These are phyloP conservation scores for Lactuca sativa DNA, from an alignment of 129 eudicot genomes.

Conservation along the genomic window DNA sequence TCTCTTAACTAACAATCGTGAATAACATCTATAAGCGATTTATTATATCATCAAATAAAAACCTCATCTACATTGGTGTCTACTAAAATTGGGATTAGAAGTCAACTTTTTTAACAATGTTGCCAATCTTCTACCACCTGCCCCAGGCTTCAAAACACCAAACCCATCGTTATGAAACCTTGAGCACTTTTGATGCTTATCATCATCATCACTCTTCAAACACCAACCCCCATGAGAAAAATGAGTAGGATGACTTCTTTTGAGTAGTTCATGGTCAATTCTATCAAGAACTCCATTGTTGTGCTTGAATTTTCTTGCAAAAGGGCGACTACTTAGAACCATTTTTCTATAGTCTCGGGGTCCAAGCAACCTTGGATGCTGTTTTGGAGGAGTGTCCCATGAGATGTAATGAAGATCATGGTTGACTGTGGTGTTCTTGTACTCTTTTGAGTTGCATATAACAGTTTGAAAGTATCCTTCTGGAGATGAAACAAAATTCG, in stretches of 20 bases:
- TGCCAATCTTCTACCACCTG: slow-evolving; percentile 64
- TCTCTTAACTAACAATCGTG: background rate
- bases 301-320: slow-evolving; percentile 92
- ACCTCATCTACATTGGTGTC: slow-evolving; percentile 58
- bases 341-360: slow-evolving; percentile 68
- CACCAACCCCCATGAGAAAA: slow-evolving; percentile 89
- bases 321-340: slow-evolving; percentile 77
- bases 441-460: slow-evolving; percentile 75
- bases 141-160: slow-evolving; percentile 77
- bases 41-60: slow-evolving; percentile 2
- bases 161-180: slow-evolving; percentile 49
- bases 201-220: slow-evolving; percentile 17
- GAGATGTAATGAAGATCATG: slow-evolving; percentile 94
- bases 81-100: slow-evolving; percentile 40
- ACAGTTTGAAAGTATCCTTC: slow-evolving; percentile 92
- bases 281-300: slow-evolving; percentile 62
- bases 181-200: slow-evolving; percentile 30
- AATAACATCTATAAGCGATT: slow-evolving; percentile 13
- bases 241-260: slow-evolving; percentile 36
- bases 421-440: slow-evolving; percentile 76
- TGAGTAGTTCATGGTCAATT: slow-evolving; percentile 76
- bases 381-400: slow-evolving; percentile 96
- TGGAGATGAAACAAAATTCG: slow-evolving; percentile 93
- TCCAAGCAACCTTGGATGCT: slow-evolving; percentile 83
- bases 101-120: slow-evolving; percentile 57